A percentile compares a stretch with the other conserved stretches of the same genome.
These are phyloP conservation scores for Apiospora hydei DNA, from an alignment of 2,329 filamentous ascomycete genomes.

Conservation along the genomic window DNA sequence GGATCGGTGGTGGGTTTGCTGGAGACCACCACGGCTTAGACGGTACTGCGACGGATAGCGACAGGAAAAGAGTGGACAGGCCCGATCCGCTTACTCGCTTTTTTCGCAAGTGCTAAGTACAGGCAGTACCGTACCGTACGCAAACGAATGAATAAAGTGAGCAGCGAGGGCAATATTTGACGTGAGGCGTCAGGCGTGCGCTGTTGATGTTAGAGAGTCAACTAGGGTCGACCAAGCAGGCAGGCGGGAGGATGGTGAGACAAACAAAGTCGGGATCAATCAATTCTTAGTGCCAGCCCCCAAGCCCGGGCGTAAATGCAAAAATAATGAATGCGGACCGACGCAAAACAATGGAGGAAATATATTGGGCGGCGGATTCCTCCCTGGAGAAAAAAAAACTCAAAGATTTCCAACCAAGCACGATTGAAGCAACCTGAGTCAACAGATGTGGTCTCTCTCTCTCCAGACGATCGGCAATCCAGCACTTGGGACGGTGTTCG, in stretches of 20 bases:
- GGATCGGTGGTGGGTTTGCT: slow-evolving; percentile 8
- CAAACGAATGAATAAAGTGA: background rate
- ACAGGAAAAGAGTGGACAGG: slow-evolving; percentile 11
- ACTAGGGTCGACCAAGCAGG: background rate
- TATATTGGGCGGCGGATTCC: background rate
- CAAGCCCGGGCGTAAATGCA: slow-evolving; percentile 7
- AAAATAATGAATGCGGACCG: slow-evolving; percentile 18
- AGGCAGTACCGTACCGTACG: background rate
- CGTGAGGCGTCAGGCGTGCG: slow-evolving; percentile 6
- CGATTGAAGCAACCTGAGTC: background rate
- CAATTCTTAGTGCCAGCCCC: slow-evolving; percentile 18
- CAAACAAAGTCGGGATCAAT: slow-evolving; percentile 12
- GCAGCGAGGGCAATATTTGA: background rate
- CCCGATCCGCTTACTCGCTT: slow-evolving; percentile 2
- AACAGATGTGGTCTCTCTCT: background rate
- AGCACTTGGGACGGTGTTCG: slow-evolving; percentile 5
- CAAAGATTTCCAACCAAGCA: background rate
- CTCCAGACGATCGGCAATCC: background rate
- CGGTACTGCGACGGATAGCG: slow-evolving; percentile 8
- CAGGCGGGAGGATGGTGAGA: slow-evolving; percentile 4
- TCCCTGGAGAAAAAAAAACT: background rate
- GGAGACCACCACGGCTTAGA: slow-evolving; percentile 12
- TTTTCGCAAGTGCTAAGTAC: too few species aligned
- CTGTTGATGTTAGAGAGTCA: slow-evolving; percentile 17
- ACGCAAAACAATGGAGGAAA: slow-evolving; percentile 3